These are phyloP conservation scores for Phylloporus scabripes DNA, from an alignment of 768 basidiomycete species.

Conservation along the genomic window DNA sequence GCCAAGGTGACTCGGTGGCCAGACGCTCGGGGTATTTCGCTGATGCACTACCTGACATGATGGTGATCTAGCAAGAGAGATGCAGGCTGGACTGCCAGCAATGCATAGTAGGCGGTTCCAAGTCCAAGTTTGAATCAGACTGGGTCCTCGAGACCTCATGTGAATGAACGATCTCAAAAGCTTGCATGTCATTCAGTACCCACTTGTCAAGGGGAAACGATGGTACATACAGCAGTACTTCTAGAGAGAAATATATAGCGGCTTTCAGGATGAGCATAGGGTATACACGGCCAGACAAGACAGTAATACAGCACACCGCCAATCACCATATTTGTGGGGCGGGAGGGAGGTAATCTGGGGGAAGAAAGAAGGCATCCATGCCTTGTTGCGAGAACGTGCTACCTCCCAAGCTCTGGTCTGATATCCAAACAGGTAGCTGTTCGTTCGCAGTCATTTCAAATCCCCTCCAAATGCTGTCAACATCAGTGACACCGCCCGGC, in stretches of 20 bases:
- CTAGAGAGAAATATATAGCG: slow-evolving; percentile 13
- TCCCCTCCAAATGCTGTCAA: slow-evolving; percentile 72
- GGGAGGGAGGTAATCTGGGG: slow-evolving; percentile 65
- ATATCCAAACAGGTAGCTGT: slow-evolving; percentile 81
- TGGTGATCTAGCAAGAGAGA: background rate
- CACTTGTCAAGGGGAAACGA: background rate
- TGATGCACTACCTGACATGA: slow-evolving; percentile 12
- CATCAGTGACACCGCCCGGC: slow-evolving; percentile 26
- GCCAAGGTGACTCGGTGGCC: background rate
- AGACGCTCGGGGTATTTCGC: slow-evolving; percentile 6
- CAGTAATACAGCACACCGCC: slow-evolving; percentile 14
- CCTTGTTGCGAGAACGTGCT: slow-evolving; percentile 72
- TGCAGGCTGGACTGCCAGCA: background rate
- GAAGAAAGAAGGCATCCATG: slow-evolving; percentile 81
- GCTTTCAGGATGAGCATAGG: slow-evolving; percentile 18
- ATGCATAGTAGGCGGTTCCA: background rate
- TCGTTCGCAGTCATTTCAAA: slow-evolving; percentile 68
- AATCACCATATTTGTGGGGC: slow-evolving; percentile 74
- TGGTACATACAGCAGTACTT: slow-evolving; percentile 1
- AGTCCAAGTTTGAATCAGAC: slow-evolving; percentile 16
- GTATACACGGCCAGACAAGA: slow-evolving; percentile 21
- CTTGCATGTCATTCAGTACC: background rate
- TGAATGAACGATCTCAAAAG: background rate
- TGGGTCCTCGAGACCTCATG: background rate
- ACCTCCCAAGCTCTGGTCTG: slow-evolving; percentile 77